A percentile compares a stretch with the other conserved stretches of the same genome.
phyloP scores from a whole-genome alignment of 768 basidiomycete species.

The Kwoniella newhampshirensis region DNA sequence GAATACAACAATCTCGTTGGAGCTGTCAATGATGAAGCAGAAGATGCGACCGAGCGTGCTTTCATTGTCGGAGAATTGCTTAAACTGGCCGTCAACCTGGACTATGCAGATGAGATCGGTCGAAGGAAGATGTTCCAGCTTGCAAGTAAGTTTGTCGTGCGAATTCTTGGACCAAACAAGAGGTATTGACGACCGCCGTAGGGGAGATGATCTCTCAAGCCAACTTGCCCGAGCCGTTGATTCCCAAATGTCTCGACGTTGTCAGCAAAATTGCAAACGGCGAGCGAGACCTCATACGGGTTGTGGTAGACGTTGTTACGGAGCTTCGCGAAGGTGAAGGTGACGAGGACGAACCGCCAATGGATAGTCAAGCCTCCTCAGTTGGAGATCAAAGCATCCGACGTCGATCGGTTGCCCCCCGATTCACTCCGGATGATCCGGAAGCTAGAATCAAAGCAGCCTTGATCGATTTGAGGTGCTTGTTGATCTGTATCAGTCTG shows the following conservation, averaged over 20 bases:
- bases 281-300: conserved; percentile 80
- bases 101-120: conserved; percentile 91
- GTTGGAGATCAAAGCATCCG: conserved; percentile 43
- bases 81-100: conserved; percentile 71
- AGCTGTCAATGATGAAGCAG: conserved; percentile 51
- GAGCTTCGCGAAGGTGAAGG: conserved; percentile 64
- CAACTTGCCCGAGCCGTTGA: conserved; percentile 66
- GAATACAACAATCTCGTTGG: conserved; percentile 65
- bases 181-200: no score
- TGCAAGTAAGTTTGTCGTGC: conserved; percentile 63
- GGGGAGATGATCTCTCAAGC: conserved; percentile 79
- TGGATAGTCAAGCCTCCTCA: conserved; percentile 36
- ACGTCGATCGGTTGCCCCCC: conserved; percentile 15
- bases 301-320: conserved; percentile 83
- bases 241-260: conserved; percentile 78
- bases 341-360: conserved; percentile 50
- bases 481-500: conserved; percentile 75
- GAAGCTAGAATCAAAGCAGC: conserved; percentile 65
- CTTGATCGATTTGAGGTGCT: conserved; percentile 69
- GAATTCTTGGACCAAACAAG: no score
- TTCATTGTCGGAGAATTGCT: conserved; percentile 80
- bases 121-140: conserved; percentile 81
- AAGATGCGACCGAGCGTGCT: conserved; percentile 56
- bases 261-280: conserved; percentile 67
- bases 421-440: conserved; percentile 53